Evolutionary conservation across 2,329 filamentous ascomycete species (phyloP).

Genomic region (Pseudogymnoascus sp.): DNA sequence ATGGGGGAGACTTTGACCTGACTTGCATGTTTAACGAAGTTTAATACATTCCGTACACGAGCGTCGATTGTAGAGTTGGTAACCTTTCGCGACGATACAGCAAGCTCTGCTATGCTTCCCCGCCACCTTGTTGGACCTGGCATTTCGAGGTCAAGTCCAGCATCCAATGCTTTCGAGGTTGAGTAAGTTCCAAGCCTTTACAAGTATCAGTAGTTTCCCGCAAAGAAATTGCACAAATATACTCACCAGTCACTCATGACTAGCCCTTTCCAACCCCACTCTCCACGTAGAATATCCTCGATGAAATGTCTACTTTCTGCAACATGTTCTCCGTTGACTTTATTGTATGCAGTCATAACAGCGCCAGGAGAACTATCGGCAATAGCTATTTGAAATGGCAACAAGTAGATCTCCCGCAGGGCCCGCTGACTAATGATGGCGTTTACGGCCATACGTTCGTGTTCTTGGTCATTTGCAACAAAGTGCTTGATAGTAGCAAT

Average conservation of each 20-base stretch:
- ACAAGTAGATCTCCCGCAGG: constrained; percentile 39
- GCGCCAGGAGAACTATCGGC: constrained; percentile 38
- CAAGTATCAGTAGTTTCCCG: constrained; percentile 1
- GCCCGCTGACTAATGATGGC: constrained; percentile 35
- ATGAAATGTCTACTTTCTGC: constrained; percentile 37
- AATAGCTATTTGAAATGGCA: constrained; percentile 41
- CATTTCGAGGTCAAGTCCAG: constrained; percentile 55
- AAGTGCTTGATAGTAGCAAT: constrained; percentile 43
- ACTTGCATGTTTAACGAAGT: constrained; percentile 24
- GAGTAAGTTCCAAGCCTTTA: constrained; percentile 47
- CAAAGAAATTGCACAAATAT: neutral
- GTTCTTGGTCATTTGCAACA: constrained; percentile 40
- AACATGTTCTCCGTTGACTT: constrained; percentile 41
- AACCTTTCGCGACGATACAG: constrained; percentile 23
- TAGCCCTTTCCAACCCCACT: constrained; percentile 42
- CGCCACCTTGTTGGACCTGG: constrained; percentile 41
- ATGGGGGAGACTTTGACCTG: constrained; percentile 25
- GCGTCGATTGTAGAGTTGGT: constrained; percentile 23
- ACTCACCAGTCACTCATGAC: constrained; percentile 45
- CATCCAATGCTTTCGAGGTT: constrained; percentile 44
- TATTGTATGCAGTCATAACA: constrained; percentile 44
- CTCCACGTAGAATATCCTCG: constrained; percentile 35
- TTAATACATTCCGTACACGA: constrained; percentile 25
- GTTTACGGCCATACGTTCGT: constrained; percentile 33
- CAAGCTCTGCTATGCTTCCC: constrained; percentile 24